Evolutionary conservation across 352 stramenopile genomes (phyloP).

Genomic region (Globisporangium parvum): DNA sequence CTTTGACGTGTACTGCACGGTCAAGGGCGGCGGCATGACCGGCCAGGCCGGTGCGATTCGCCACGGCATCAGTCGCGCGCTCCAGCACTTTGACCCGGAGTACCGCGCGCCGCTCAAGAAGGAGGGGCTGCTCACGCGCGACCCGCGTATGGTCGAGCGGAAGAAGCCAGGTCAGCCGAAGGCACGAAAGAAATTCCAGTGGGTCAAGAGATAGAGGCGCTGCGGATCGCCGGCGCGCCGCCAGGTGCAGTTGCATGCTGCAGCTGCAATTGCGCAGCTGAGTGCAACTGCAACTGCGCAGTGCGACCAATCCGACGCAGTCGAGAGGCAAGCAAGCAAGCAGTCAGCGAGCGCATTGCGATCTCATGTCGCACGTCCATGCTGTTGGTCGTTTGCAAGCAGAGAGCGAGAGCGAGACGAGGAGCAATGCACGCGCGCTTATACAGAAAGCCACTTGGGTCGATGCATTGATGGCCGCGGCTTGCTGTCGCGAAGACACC

Average conservation of each 20-base stretch:
- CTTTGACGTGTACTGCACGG: slow-evolving; percentile 91
- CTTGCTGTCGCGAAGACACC: too few species aligned
- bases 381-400: too few species aligned
- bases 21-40: slow-evolving; percentile 90
- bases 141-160: slow-evolving; percentile 94
- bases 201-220: slow-evolving; percentile 94
- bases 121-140: slow-evolving; percentile 90
- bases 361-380: too few species aligned
- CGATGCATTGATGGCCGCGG: too few species aligned
- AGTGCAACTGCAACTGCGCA: not conserved
- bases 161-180: slow-evolving; percentile 96
- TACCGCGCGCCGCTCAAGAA: slow-evolving; percentile 91
- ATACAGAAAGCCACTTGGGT: too few species aligned
- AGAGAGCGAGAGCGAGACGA: too few species aligned
- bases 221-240: not conserved
- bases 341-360: too few species aligned
- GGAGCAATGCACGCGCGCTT: too few species aligned
- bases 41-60: slow-evolving; percentile 93
- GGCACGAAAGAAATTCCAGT: slow-evolving; percentile 96
- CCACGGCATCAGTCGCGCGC: slow-evolving; percentile 89
- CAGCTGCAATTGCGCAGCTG: not conserved
- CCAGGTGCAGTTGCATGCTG: not conserved
- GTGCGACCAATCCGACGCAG: too few species aligned
- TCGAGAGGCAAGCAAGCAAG: too few species aligned
- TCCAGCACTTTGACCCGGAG: slow-evolving; percentile 93